Percentiles rank a stretch among this genome's conserved stretches.
Conservation (phyloP, 345 rosid species). For the Salix dunnii region DNA sequence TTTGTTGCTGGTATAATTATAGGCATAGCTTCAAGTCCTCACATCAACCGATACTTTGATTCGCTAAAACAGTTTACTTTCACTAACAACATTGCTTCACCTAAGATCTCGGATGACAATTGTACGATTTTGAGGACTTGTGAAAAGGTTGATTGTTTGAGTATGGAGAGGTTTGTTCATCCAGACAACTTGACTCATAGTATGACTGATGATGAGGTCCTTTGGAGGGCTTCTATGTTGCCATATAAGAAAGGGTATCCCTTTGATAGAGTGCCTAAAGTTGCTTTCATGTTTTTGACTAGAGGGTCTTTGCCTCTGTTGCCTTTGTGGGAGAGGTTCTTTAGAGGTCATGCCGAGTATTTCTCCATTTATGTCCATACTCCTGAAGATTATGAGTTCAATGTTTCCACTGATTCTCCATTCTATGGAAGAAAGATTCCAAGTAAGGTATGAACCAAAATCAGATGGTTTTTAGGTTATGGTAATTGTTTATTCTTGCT, state of each 20-base stretch:
- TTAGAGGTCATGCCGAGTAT: slow-evolving; percentile 53
- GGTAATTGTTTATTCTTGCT: neutral
- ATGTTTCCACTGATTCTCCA: slow-evolving; percentile 56
- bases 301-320: slow-evolving; percentile 86
- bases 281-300: slow-evolving; percentile 87
- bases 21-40: slow-evolving; percentile 68
- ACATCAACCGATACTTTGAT: slow-evolving; percentile 54
- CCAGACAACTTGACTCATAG: slow-evolving; percentile 53
- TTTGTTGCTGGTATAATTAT: slow-evolving; percentile 77
- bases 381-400: slow-evolving; percentile 44
- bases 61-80: slow-evolving; percentile 44
- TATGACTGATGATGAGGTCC: slow-evolving; percentile 60
- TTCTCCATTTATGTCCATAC: slow-evolving; percentile 70
- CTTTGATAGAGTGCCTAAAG: slow-evolving; percentile 57
- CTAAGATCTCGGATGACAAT: slow-evolving; percentile 17
- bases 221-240: slow-evolving; percentile 85
- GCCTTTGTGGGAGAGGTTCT: slow-evolving; percentile 91
- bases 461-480: neutral
- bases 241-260: slow-evolving; percentile 67
- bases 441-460: slow-evolving; percentile 53
- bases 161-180: slow-evolving; percentile 43
- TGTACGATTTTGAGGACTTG: slow-evolving; percentile 37
- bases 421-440: slow-evolving; percentile 71
- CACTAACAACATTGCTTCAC: slow-evolving; percentile 30
- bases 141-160: slow-evolving; percentile 41